Conservation (phyloP, 1,139 yeast genomes). For the Petasospora rhodanensis region DNA sequence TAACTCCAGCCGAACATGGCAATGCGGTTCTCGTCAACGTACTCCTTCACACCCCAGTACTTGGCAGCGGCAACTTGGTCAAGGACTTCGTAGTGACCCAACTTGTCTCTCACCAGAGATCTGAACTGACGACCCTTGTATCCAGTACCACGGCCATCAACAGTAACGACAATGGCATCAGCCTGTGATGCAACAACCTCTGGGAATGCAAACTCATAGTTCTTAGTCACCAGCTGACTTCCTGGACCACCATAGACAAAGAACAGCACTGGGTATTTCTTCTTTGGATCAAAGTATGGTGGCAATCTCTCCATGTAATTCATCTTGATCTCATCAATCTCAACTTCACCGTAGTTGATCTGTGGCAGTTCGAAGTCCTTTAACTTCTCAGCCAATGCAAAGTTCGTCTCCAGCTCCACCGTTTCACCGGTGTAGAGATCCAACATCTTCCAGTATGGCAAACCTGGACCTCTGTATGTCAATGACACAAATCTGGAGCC, state of each 20-base stretch:
- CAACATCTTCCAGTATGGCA: constrained; percentile 62
- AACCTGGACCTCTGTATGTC: constrained; percentile 58
- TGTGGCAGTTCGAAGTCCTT: constrained; percentile 45
- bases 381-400: constrained; percentile 36
- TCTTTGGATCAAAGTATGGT: constrained; percentile 47
- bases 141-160: constrained; percentile 83
- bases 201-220: constrained; percentile 53
- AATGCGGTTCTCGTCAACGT: constrained; percentile 53
- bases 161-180: constrained; percentile 70
- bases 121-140: constrained; percentile 57
- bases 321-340: constrained; percentile 42
- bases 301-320: constrained; percentile 65
- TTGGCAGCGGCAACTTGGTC: constrained; percentile 72
- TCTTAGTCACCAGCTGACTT: constrained; percentile 58
- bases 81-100: constrained; percentile 63
- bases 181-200: constrained; percentile 65
- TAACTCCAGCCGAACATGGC: constrained; percentile 87
- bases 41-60: constrained; percentile 48
- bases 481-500: constrained; percentile 61
- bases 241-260: constrained; percentile 84
- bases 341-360: constrained; percentile 42
- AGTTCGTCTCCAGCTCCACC: constrained; percentile 44
- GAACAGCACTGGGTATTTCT: constrained; percentile 62
- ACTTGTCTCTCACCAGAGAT: constrained; percentile 57
- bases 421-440: constrained; percentile 38